phyloP scores from a whole-genome alignment of 805 yeast species.

The Starmerella floricola region DNA sequence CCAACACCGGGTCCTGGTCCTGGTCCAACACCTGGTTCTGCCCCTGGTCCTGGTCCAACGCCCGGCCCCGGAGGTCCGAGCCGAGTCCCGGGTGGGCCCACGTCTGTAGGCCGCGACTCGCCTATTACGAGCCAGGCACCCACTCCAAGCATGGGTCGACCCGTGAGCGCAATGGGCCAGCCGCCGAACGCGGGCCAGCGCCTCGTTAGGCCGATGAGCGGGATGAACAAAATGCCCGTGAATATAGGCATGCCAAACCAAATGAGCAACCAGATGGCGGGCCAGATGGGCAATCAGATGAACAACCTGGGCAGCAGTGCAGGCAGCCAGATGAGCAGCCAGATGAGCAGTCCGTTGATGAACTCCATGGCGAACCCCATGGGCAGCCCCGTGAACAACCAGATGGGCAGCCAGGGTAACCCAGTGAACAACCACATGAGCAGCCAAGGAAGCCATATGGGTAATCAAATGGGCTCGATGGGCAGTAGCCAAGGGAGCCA shows the following conservation, averaged over 20 bases:
- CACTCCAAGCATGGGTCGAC: slow-evolving; percentile 1
- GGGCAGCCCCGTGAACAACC: neutral
- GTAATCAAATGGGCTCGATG: slow-evolving; percentile 6
- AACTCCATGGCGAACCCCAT: slow-evolving; percentile 2
- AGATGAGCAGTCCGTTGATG: neutral
- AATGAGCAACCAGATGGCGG: slow-evolving; percentile 1
- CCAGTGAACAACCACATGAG: neutral
- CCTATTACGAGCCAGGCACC: no score
- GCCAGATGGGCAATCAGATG: neutral
- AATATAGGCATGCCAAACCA: neutral
- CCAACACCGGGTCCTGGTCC: no score
- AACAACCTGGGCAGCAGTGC: slow-evolving; percentile 1
- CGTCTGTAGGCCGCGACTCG: no score
- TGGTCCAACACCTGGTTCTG: neutral
- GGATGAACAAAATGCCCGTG: neutral
- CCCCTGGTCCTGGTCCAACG: no score
- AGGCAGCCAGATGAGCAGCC: neutral
- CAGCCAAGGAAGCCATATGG: neutral
- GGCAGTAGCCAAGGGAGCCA: neutral
- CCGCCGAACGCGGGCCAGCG: neutral
- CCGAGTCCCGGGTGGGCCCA: no score
- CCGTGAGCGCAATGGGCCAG: slow-evolving; percentile 12
- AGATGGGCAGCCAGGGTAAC: neutral
- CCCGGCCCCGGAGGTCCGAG: no score
- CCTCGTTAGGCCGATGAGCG: neutral